phyloP scores from a whole-genome alignment of 2,329 filamentous ascomycete genomes.

The Magnaporthales sp. region DNA sequence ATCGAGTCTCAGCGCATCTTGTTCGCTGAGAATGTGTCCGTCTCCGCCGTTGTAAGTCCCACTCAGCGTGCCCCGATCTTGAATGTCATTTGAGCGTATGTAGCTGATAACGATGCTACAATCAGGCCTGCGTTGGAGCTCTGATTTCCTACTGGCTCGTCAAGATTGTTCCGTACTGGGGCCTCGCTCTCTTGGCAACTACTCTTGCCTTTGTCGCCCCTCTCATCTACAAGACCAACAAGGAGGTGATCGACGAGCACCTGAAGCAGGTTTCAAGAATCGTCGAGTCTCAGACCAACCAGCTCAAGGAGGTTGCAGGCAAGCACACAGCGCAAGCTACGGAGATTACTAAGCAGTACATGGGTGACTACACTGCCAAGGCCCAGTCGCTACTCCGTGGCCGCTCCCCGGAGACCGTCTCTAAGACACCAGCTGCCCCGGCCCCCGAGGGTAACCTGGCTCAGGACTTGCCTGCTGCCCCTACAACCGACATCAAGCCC shows the following conservation, averaged over 20 bases:
- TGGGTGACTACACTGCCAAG: slow-evolving; percentile 60
- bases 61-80: not conserved
- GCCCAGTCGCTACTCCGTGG: slow-evolving; percentile 54
- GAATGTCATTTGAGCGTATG: not conserved
- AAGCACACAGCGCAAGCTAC: slow-evolving; percentile 57
- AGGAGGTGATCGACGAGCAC: slow-evolving; percentile 60
- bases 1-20: slow-evolving; percentile 62
- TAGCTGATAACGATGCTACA: not conserved
- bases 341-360: slow-evolving; percentile 57
- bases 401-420: slow-evolving; percentile 31
- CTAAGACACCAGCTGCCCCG: slow-evolving; percentile 21
- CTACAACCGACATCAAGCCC: slow-evolving; percentile 26
- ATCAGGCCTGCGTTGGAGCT: slow-evolving; percentile 47
- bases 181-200: slow-evolving; percentile 51
- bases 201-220: slow-evolving; percentile 53
- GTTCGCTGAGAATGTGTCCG: slow-evolving; percentile 57
- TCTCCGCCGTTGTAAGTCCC: slow-evolving; percentile 48
- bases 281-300: slow-evolving; percentile 53
- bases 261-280: slow-evolving; percentile 48
- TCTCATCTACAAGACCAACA: slow-evolving; percentile 57
- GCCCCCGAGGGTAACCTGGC: slow-evolving; percentile 24
- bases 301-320: slow-evolving; percentile 51
- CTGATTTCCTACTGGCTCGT: slow-evolving; percentile 61
- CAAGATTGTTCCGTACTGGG: slow-evolving; percentile 65
- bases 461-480: slow-evolving; percentile 39